Conservation (phyloP, 2,329 filamentous ascomycete species). For the Clonostachys solani region DNA sequence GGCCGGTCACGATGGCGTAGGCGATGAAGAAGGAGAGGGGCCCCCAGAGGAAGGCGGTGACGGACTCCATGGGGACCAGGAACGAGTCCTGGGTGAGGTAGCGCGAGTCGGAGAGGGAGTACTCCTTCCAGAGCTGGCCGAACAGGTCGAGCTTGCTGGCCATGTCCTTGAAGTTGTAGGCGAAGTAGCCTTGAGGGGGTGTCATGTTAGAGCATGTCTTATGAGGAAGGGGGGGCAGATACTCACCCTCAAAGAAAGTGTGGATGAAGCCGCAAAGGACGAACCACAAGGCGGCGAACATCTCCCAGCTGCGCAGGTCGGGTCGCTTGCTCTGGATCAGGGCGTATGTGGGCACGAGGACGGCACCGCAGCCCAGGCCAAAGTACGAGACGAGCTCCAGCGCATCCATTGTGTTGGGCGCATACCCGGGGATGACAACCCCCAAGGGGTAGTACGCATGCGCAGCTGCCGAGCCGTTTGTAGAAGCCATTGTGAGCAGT, state of each 20-base stretch:
- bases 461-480: no score
- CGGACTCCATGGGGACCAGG: conserved; percentile 50
- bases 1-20: conserved; percentile 33
- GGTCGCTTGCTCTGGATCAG: conserved; percentile 49
- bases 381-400: conserved; percentile 57
- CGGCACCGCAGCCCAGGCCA: conserved; percentile 44
- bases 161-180: conserved; percentile 34
- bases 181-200: conserved; percentile 39
- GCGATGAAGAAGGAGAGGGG: conserved; percentile 45
- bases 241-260: conserved; percentile 33
- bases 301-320: conserved; percentile 46
- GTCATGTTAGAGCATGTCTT: not conserved
- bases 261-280: conserved; percentile 58
- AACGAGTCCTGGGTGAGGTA: conserved; percentile 50
- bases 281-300: conserved; percentile 68
- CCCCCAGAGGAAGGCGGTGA: conserved; percentile 49
- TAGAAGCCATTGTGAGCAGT: no score
- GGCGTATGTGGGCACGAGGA: conserved; percentile 53
- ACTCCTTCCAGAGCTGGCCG: conserved; percentile 55
- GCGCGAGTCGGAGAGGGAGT: conserved; percentile 51
- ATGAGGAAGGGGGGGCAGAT: not conserved
- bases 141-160: conserved; percentile 34
- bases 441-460: conserved; percentile 73
- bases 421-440: conserved; percentile 56
- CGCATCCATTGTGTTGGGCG: conserved; percentile 61